Conservation (phyloP, 179 eudicot species). For the Corrigiola litoralis region DNA sequence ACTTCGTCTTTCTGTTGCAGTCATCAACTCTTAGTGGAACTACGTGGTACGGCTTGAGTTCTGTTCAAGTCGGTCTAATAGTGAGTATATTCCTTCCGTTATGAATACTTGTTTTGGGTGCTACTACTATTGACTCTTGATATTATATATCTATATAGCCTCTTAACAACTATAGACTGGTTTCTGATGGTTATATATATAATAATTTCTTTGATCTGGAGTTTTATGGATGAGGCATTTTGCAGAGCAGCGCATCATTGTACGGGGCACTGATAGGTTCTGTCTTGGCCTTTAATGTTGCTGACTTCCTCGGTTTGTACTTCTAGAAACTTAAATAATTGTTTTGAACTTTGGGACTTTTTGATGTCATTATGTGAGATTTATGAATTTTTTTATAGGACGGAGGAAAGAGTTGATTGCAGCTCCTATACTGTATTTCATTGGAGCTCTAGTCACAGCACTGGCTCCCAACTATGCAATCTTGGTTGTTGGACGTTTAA, state of each 20-base stretch:
- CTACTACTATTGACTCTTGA: no score
- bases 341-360: neutral
- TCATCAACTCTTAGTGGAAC: slow-evolving; percentile 69
- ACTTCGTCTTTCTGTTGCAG: slow-evolving; percentile 43
- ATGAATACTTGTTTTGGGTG: no score
- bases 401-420: slow-evolving; percentile 76
- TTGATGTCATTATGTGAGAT: slow-evolving; percentile 9
- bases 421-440: slow-evolving; percentile 52
- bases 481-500: slow-evolving; percentile 78
- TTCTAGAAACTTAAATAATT: neutral
- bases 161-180: no score
- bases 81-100: slow-evolving; percentile 44
- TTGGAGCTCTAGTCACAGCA: slow-evolving; percentile 79
- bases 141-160: no score
- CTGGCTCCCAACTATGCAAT: slow-evolving; percentile 66
- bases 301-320: slow-evolving; percentile 74
- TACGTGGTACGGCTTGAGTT: slow-evolving; percentile 77
- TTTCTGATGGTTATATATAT: neutral
- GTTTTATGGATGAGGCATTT: neutral
- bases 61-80: slow-evolving; percentile 81
- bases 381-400: slow-evolving; percentile 45
- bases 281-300: slow-evolving; percentile 69
- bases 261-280: slow-evolving; percentile 97
- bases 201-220: no score
- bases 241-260: slow-evolving; percentile 92